Conservation (phyloP, 2,329 filamentous ascomycete species). For the Cadophora sp. region DNA sequence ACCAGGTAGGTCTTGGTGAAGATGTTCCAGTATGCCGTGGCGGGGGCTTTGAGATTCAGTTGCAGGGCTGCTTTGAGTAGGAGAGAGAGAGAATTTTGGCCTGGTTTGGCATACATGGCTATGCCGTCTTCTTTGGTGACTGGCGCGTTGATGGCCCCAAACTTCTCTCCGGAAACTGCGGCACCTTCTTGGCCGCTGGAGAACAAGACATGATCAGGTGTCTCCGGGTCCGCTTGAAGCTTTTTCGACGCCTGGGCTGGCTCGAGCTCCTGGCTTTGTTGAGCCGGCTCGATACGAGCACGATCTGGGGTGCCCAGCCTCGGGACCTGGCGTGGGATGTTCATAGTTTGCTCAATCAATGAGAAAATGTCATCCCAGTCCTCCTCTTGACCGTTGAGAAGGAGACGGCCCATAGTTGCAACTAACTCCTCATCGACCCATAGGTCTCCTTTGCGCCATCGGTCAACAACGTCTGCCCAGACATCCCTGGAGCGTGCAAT, state of each 20-base stretch:
- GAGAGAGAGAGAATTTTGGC: slow-evolving; percentile 69
- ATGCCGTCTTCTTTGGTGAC: slow-evolving; percentile 17
- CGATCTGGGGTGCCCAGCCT: slow-evolving; percentile 27
- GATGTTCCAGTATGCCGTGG: slow-evolving; percentile 78
- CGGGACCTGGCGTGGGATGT: slow-evolving; percentile 61
- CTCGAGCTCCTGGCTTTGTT: slow-evolving; percentile 9
- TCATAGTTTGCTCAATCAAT: slow-evolving; percentile 83
- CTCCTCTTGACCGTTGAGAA: slow-evolving; percentile 68
- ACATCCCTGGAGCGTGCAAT: slow-evolving; percentile 74
- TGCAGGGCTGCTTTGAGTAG: slow-evolving; percentile 69
- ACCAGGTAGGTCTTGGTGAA: slow-evolving; percentile 69
- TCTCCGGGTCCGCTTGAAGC: background rate
- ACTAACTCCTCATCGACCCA: slow-evolving; percentile 80
- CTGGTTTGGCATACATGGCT: slow-evolving; percentile 51
- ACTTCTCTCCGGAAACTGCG: background rate
- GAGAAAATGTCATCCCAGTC: slow-evolving; percentile 77
- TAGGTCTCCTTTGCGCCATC: slow-evolving; percentile 76
- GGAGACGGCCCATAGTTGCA: slow-evolving; percentile 78
- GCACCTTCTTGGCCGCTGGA: background rate
- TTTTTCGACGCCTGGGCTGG: background rate
- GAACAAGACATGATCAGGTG: background rate
- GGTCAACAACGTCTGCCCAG: slow-evolving; percentile 81
- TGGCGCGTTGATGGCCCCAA: slow-evolving; percentile 10
- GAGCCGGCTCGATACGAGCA: slow-evolving; percentile 13
- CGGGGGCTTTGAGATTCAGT: slow-evolving; percentile 65